Evolutionary conservation across 208 protist species (phyloP), one percentile per base, ranked within the genome.

Genomic region (Trypanosoma lewisi): DNA sequence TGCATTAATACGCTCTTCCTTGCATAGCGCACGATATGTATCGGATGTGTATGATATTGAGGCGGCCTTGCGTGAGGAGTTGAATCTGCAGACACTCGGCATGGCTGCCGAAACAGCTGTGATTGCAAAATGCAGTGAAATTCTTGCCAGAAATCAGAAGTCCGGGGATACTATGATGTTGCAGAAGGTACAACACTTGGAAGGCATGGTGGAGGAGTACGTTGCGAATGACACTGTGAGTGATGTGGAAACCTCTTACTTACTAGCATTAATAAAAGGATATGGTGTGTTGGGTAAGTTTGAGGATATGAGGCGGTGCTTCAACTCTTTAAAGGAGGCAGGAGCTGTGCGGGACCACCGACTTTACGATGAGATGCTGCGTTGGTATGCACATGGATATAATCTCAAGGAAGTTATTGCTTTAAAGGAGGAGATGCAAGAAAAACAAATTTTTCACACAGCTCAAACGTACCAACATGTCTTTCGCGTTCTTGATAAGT

Each of bases 291-390:
- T 94, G 53, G 87, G 85, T 27, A 67, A 75, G 8, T 88, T 90
- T 51, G 86, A 87, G 6, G 79, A 89, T 28, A 91, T 96, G 88
- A 81, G 84, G 25, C 37, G 60, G 23, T 82, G 66, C 53, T 96
- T 93, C 52, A 78, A 87, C 47, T 58, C 33, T 30, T 67, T 96
- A 17, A 71, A 80, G 2, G 65, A 77, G 0, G 66, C 70, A 0
- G 82, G 79, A 17, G 61, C 63, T 1, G 47, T 91, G 21, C 83
- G 80, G 48, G 85, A 95, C 44, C 78, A 91, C 61, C 70, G 79
- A 4, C 63, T 93, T 4, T 96, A 94, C 75, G 87, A 95, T 60
- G 91, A 96, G 67, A 90, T 95, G 85, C 69, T 96, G 14, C 75
- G 80, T 45, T 96, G 91, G 88, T 91, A 93, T 66, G 81, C 88